Percentiles rank a stretch among this genome's conserved stretches.
Evolutionary conservation across 2,329 filamentous ascomycete species (phyloP).

Genomic region (Bipolaris zeicola): DNA sequence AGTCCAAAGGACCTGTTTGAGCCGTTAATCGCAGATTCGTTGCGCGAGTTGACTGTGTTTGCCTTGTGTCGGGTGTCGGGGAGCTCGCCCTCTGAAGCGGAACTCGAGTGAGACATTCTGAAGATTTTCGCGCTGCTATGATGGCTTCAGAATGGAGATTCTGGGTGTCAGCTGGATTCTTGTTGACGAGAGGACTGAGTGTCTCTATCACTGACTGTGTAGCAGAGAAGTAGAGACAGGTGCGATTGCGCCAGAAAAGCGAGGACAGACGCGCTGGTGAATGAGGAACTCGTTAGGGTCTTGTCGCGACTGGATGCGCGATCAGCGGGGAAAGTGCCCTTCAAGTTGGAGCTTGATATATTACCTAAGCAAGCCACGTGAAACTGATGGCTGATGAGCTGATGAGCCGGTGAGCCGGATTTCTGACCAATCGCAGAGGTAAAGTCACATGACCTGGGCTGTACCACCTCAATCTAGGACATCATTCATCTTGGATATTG

Average conservation of each 20-base stretch:
- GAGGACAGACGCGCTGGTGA: constrained; percentile 10
- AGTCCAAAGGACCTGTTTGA: constrained; percentile 39
- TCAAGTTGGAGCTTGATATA: constrained; percentile 12
- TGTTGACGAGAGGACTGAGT: constrained; percentile 31
- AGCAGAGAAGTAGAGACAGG: constrained; percentile 28
- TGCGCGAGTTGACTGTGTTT: constrained; percentile 39
- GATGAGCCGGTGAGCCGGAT: too few relatives aligned
- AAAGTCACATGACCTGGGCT: too few relatives aligned
- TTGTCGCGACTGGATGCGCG: constrained; percentile 16
- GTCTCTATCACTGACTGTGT: constrained; percentile 48
- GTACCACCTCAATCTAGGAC: too few relatives aligned
- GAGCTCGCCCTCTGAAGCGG: constrained; percentile 41
- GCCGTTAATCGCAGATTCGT: constrained; percentile 43
- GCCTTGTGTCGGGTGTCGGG: constrained; percentile 40
- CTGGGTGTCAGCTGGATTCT: constrained; percentile 43
- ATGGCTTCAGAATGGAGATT: constrained; percentile 18
- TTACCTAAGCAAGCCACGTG: constrained; percentile 10
- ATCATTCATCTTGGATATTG: too few relatives aligned
- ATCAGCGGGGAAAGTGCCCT: constrained; percentile 19
- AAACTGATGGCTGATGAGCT: too few relatives aligned
- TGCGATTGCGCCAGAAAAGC: constrained; percentile 15
- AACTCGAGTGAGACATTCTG: constrained; percentile 31
- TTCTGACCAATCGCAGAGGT: too few relatives aligned
- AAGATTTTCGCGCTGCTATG: constrained; percentile 8
- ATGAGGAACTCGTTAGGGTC: constrained; percentile 19